Evolutionary conservation across 2,329 filamentous ascomycete species (phyloP).

Genomic region (Colletotrichum neosansevieriae): DNA sequence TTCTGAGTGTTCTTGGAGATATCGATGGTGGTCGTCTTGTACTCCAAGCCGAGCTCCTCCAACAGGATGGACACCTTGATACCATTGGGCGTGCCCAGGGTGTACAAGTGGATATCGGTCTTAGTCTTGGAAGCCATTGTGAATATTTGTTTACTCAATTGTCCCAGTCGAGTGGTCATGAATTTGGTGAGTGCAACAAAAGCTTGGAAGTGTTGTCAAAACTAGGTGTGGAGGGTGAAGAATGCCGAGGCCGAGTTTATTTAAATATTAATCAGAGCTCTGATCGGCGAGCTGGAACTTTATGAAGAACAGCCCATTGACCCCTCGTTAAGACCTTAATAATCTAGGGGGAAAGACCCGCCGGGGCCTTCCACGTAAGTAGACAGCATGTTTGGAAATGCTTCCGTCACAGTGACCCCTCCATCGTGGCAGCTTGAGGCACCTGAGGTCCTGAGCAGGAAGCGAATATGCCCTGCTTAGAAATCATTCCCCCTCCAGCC

Average conservation of each 20-base stretch:
- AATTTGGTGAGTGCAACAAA: not conserved
- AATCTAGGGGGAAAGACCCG: conserved; percentile 19
- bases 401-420: conserved; percentile 34
- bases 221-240: not conserved
- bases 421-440: not conserved
- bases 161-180: conserved; percentile 33
- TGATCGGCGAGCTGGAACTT: conserved; percentile 7
- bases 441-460: not conserved
- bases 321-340: conserved; percentile 33
- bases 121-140: conserved; percentile 56
- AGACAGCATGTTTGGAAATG: conserved; percentile 11
- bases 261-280: conserved; percentile 28
- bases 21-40: conserved; percentile 78
- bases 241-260: not conserved
- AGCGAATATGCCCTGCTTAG: conserved; percentile 23
- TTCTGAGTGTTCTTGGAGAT: conserved; percentile 70
- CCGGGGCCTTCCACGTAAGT: conserved; percentile 4
- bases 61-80: conserved; percentile 90
- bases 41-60: conserved; percentile 86
- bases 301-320: not conserved
- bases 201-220: not conserved
- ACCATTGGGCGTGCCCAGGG: conserved; percentile 86
- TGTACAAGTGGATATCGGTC: conserved; percentile 84
- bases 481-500: conserved; percentile 17
- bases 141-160: conserved; percentile 39